Percentiles rank a stretch among this genome's conserved stretches.
These are phyloP conservation scores for Monilinia polystroma DNA, from an alignment of 2,329 filamentous ascomycete species.

Conservation along the genomic window DNA sequence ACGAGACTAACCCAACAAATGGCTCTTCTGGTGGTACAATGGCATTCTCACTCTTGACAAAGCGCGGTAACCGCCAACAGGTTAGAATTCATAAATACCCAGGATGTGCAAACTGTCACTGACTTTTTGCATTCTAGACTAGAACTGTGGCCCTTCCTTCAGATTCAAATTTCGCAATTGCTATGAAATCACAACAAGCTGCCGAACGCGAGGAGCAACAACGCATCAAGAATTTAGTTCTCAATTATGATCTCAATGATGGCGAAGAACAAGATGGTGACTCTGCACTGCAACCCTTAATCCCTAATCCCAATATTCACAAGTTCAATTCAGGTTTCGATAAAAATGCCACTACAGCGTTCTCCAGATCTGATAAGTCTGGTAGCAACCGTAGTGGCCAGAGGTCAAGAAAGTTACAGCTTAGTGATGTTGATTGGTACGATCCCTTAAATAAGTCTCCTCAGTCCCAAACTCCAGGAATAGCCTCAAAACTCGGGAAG, in stretches of 20 bases:
- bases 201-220: constrained; percentile 95
- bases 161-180: constrained; percentile 91
- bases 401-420: constrained; percentile 83
- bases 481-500: constrained; percentile 8
- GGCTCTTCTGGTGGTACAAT: constrained; percentile 61
- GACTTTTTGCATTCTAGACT: constrained; percentile 55
- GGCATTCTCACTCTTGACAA: constrained; percentile 95
- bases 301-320: constrained; percentile 53
- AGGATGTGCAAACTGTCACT: constrained; percentile 19
- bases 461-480: constrained; percentile 28
- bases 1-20: constrained; percentile 42
- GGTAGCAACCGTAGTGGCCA: constrained; percentile 60
- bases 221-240: constrained; percentile 94
- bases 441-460: constrained; percentile 37
- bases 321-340: constrained; percentile 56
- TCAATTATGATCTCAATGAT: constrained; percentile 93
- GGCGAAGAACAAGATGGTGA: constrained; percentile 78
- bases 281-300: constrained; percentile 45
- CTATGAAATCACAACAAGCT: constrained; percentile 93
- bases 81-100: constrained; percentile 46
- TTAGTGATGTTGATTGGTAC: constrained; percentile 98
- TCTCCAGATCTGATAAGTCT: constrained; percentile 41
- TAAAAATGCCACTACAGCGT: constrained; percentile 45
- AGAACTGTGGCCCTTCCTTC: constrained; percentile 86
- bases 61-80: constrained; percentile 94